phyloP scores from a whole-genome alignment of 2,329 filamentous ascomycete species.

The Paraphaeosphaeria minitans region DNA sequence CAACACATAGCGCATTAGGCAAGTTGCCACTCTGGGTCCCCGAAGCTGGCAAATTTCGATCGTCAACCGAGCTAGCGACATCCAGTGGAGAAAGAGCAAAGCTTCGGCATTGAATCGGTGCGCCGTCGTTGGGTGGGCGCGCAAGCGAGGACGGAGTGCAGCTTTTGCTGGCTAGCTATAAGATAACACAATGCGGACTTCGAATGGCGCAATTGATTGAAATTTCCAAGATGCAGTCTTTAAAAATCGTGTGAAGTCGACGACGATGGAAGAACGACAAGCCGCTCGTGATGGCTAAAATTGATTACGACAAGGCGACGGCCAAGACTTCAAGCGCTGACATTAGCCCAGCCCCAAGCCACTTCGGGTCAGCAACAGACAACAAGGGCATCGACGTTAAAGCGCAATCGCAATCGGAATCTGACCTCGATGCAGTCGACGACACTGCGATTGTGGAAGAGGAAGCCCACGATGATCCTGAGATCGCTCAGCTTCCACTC shows the following conservation, averaged over 20 bases:
- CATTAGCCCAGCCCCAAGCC: neutral
- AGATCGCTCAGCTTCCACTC: conserved; percentile 52
- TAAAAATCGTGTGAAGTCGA: neutral
- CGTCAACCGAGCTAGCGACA: neutral
- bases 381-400: neutral
- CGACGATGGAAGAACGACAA: neutral
- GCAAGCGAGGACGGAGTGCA: neutral
- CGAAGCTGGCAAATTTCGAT: neutral
- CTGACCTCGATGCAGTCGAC: neutral
- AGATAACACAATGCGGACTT: neutral
- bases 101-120: neutral
- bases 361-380: neutral
- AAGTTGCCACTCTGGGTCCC: neutral
- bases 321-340: neutral
- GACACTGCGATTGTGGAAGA: neutral
- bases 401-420: neutral
- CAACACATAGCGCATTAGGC: neutral
- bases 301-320: neutral
- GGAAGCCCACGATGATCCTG: neutral
- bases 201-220: neutral
- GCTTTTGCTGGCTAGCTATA: neutral
- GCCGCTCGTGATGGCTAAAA: neutral
- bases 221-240: neutral
- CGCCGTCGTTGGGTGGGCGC: neutral
- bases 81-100: neutral